Conservation (phyloP, 2,329 filamentous ascomycete genomes). For the Fusarium zealandicum region DNA sequence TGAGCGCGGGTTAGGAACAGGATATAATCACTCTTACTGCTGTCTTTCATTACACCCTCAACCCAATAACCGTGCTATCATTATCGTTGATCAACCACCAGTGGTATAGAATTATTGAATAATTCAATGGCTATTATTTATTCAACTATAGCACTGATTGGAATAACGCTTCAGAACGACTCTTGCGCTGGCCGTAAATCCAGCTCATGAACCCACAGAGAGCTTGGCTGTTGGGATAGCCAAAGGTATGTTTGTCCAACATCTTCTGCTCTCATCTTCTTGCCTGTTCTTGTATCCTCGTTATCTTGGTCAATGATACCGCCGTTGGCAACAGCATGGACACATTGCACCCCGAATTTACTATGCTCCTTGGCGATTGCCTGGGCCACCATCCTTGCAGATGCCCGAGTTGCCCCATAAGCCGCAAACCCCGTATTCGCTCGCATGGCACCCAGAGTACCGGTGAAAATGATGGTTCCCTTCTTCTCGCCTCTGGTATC, state of each 20-base stretch:
- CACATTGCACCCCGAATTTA: constrained; percentile 63
- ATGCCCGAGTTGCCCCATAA: constrained; percentile 61
- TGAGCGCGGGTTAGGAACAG: too few species aligned
- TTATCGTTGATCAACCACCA: too few species aligned
- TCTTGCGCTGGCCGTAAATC: constrained; percentile 34
- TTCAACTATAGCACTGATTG: too few species aligned
- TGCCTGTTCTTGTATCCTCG: constrained; percentile 57
- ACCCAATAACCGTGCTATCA: too few species aligned
- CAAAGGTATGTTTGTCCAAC: constrained; percentile 64
- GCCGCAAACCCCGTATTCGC: constrained; percentile 62
- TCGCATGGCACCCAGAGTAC: constrained; percentile 60
- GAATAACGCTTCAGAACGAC: neutral
- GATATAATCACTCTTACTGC: too few species aligned
- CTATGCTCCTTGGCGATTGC: constrained; percentile 64
- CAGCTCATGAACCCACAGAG: constrained; percentile 32
- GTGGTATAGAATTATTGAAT: too few species aligned
- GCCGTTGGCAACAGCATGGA: constrained; percentile 66
- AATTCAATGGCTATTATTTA: too few species aligned
- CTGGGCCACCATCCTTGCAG: constrained; percentile 62
- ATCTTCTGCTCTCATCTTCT: constrained; percentile 64
- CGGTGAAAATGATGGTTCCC: constrained; percentile 64
- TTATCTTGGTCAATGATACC: constrained; percentile 58
- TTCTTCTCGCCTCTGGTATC: constrained; percentile 59
- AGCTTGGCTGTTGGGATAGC: constrained; percentile 34
- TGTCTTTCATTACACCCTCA: too few species aligned